A percentile compares a stretch with the other conserved stretches of the same genome.
These are phyloP conservation scores for Stentor coeruleus DNA, from an alignment of 73 alveolate species.

Conservation along the genomic window DNA sequence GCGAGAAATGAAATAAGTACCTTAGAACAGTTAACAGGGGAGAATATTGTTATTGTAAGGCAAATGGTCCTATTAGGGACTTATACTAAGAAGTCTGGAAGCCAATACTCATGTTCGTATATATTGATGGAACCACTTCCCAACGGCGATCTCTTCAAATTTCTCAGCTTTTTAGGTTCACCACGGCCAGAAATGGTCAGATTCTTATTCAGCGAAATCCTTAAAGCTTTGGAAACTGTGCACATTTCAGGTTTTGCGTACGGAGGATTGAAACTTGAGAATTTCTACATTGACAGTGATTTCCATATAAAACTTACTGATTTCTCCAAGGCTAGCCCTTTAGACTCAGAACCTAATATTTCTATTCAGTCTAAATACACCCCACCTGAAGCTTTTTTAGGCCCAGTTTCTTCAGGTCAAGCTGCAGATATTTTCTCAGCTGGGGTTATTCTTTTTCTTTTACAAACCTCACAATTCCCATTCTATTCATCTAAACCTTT, in stretches of 20 bases:
- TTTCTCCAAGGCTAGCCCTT: slow-evolving; percentile 54
- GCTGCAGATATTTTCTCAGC: slow-evolving; percentile 57
- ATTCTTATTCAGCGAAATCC: slow-evolving; percentile 67
- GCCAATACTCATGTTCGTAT: slow-evolving; percentile 26
- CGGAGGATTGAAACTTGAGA: slow-evolving; percentile 82
- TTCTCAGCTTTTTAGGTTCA: slow-evolving; percentile 71
- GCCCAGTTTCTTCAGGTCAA: slow-evolving; percentile 36
- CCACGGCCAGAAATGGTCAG: slow-evolving; percentile 67
- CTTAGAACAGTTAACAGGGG: too few species aligned
- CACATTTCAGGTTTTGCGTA: slow-evolving; percentile 64
- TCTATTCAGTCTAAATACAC: slow-evolving; percentile 60
- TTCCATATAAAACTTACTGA: slow-evolving; percentile 70
- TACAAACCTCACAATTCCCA: too few species aligned
- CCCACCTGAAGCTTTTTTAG: slow-evolving; percentile 55
- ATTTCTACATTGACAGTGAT: slow-evolving; percentile 54
- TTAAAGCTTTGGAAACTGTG: slow-evolving; percentile 66
- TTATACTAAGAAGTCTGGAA: slow-evolving; percentile 42
- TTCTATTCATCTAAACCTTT: too few species aligned
- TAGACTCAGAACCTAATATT: slow-evolving; percentile 42
- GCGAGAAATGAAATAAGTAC: too few species aligned
- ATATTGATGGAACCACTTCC: slow-evolving; percentile 68
- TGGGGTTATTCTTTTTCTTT: slow-evolving; percentile 51
- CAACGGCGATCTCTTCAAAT: slow-evolving; percentile 84
- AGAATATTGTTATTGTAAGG: too few species aligned
- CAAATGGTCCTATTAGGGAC: too few species aligned